These are phyloP conservation scores for Cytidiella melzeri DNA, from an alignment of 768 basidiomycete genomes.

Conservation along the genomic window DNA sequence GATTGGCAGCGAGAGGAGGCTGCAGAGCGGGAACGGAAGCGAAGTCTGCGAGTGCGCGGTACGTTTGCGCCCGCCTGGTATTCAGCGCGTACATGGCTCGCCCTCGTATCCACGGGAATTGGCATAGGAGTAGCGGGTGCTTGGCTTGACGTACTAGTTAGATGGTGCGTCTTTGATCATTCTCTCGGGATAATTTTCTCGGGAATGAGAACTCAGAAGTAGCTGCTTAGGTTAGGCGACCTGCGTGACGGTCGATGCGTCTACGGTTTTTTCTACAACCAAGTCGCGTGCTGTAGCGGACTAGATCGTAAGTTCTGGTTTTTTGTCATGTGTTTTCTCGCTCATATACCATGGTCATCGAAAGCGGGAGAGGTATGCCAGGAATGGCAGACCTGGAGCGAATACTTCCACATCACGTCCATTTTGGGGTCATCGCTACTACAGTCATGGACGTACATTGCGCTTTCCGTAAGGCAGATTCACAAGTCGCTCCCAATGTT, in stretches of 20 bases:
- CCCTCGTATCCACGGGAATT: conserved; percentile 59
- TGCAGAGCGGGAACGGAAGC: conserved; percentile 51
- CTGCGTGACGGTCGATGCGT: conserved; percentile 62
- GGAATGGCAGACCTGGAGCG: conserved; percentile 67
- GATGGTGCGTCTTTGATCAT: conserved; percentile 47
- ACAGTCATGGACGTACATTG: conserved; percentile 59
- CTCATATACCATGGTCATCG: conserved; percentile 5
- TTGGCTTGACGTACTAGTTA: conserved; percentile 68
- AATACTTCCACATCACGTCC: conserved; percentile 44
- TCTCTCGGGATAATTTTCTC: too few relatives aligned
- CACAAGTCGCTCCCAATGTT: too few relatives aligned
- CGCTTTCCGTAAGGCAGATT: conserved; percentile 56
- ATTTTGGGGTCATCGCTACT: conserved; percentile 57
- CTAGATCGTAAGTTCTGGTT: conserved; percentile 39
- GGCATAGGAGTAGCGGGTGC: conserved; percentile 66
- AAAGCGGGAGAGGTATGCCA: conserved; percentile 61
- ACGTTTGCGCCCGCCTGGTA: conserved; percentile 49
- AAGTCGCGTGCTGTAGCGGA: conserved; percentile 64
- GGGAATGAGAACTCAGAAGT: too few relatives aligned
- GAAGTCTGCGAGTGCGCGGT: conserved; percentile 50
- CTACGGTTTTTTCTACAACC: conserved; percentile 67
- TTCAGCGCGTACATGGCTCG: conserved; percentile 56
- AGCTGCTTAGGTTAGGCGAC: conserved; percentile 59
- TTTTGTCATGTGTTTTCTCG: neutral
- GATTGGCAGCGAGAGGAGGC: conserved; percentile 68